Base-by-base conservation (phyloP, 768 basidiomycete genomes). In the Calocybe indica region DNA sequence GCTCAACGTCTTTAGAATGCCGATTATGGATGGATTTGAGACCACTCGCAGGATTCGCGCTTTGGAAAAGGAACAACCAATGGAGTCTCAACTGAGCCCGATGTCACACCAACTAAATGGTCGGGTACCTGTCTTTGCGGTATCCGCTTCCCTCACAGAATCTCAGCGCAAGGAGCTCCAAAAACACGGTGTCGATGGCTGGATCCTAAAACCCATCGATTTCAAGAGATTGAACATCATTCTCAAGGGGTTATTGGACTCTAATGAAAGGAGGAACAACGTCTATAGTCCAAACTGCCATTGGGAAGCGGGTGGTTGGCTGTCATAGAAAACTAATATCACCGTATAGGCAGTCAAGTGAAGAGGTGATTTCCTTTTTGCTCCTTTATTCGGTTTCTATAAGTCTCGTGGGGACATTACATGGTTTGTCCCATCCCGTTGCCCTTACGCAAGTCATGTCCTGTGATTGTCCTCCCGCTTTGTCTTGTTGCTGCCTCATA, bases 181-280 rank as follows among this genome's bases (percentile, higher is more conserved):
- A 6, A 59, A 68, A 9, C 62, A 71, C 40, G 81, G 87, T 36
- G 75, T 89, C 60, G 86, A 89, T 58, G 89, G 88, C 4, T 92
- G 87, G 87, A 78, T 89, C 12, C 66, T 91, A 52, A 91, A 91
- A 63, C 90, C 88, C 0, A 81, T 91, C 53, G 82, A 89, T 60
- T 90, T 88, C 63, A 76, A 79, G 51, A 72, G 88, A 10, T 71
- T 91, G 8, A 63, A 72, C 15, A 58, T 62, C 2, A 68, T 92
- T 31, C 60, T 92, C 14, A 63, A 67, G 8, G 88, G 86, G 0
- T 72, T 88, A 10, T 71, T 68, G 3, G 79, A 88, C 51, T 58
- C 63, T 0, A 51, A 50, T 1, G 76, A 80, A 55, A 76, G 86
- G 22, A 55, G 63, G 29, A 59, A 56, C 6, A 80, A 88, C 54